phyloP scores from a whole-genome alignment of 2,329 filamentous ascomycete species.

The Arthrinium puccinioides region DNA sequence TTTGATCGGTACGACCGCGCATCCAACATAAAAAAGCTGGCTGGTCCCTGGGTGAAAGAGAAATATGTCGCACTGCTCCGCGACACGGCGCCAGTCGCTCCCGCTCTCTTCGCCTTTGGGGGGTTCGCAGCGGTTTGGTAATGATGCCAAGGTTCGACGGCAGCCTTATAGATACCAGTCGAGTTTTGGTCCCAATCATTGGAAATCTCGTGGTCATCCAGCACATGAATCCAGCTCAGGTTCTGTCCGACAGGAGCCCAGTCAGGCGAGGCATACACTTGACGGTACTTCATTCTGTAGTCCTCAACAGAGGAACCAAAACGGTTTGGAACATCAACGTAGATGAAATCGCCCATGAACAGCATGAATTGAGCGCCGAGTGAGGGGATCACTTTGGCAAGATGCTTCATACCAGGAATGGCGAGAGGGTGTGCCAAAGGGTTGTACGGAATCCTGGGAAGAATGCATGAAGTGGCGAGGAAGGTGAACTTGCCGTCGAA shows the following conservation, averaged over 20 bases:
- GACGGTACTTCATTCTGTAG: conserved; percentile 87
- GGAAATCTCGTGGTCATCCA: conserved; percentile 93
- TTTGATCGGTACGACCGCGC: conserved; percentile 80
- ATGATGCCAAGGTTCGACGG: conserved; percentile 75
- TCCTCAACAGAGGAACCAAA: conserved; percentile 66
- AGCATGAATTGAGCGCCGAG: conserved; percentile 72
- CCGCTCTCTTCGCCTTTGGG: conserved; percentile 51
- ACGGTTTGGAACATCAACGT: conserved; percentile 78
- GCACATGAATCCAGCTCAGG: conserved; percentile 94
- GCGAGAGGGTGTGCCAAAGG: conserved; percentile 75
- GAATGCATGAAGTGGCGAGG: conserved; percentile 85
- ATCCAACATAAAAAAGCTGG: conserved; percentile 91
- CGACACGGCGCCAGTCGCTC: conserved; percentile 24
- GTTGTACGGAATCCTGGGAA: conserved; percentile 83
- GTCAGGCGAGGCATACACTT: conserved; percentile 92
- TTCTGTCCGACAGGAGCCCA: conserved; percentile 71
- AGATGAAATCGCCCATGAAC: conserved; percentile 85
- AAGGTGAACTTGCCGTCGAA: conserved; percentile 76
- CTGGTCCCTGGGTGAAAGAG: conserved; percentile 81
- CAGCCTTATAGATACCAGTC: conserved; percentile 71
- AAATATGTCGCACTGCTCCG: conserved; percentile 69
- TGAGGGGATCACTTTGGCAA: conserved; percentile 65
- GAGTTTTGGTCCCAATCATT: conserved; percentile 88
- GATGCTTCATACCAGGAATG: conserved; percentile 70
- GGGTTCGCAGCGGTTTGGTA: conserved; percentile 87